Conservation (phyloP, 768 basidiomycete genomes). For the Boletus bicolor region DNA sequence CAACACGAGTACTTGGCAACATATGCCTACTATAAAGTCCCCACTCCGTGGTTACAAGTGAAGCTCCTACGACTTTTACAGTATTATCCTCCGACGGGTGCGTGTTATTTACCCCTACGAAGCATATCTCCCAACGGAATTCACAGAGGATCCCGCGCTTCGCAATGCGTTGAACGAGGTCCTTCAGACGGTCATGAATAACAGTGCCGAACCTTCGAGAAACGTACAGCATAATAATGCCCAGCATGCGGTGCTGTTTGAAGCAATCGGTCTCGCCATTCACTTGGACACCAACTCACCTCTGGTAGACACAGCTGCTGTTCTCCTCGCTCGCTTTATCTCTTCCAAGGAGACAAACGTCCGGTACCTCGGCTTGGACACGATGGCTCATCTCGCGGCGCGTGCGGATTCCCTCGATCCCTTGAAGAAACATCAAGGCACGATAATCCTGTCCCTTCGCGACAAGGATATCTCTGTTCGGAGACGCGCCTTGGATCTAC, state of each 20-base stretch:
- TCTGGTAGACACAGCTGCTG: slow-evolving; percentile 82
- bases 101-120: slow-evolving; percentile 20
- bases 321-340: slow-evolving; percentile 92
- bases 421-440: slow-evolving; percentile 93
- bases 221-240: slow-evolving; percentile 99
- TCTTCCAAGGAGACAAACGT: slow-evolving; percentile 99
- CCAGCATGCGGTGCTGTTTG: slow-evolving; percentile 96
- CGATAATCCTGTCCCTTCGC: slow-evolving; percentile 89
- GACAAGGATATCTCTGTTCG: slow-evolving; percentile 98
- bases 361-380: slow-evolving; percentile 94
- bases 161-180: slow-evolving; percentile 75
- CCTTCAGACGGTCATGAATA: slow-evolving; percentile 87
- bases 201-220: slow-evolving; percentile 82
- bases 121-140: slow-evolving; percentile 4
- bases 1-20: slow-evolving; percentile 85
- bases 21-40: slow-evolving; percentile 97
- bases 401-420: slow-evolving; percentile 87
- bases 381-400: slow-evolving; percentile 97
- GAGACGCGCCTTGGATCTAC: slow-evolving; percentile 86
- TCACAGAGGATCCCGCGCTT: slow-evolving; percentile 77
- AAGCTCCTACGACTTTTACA: slow-evolving; percentile 90
- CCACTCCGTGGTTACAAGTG: slow-evolving; percentile 96
- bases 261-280: slow-evolving; percentile 95
- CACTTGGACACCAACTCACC: slow-evolving; percentile 91
- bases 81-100: slow-evolving; percentile 94